phyloP scores from a whole-genome alignment of 192 early-diverging fungal genomes.

The Funneliformis geosporum region DNA sequence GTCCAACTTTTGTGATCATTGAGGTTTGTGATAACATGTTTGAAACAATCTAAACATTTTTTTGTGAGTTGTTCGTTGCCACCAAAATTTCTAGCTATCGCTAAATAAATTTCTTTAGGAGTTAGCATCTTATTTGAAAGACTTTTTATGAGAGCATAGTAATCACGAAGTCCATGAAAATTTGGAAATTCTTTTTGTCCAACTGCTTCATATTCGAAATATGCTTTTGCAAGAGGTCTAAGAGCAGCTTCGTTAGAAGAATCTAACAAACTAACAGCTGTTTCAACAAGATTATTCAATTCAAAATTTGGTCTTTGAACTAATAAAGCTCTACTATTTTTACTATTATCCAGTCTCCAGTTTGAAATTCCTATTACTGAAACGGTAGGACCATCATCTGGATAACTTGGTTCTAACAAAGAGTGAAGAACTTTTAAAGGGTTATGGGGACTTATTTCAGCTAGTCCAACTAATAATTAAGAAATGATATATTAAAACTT shows the following conservation, averaged over 20 bases:
- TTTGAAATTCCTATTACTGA: slow-evolving; percentile 33
- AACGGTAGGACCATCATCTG: slow-evolving; percentile 12
- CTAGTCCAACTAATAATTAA: slow-evolving; percentile 23
- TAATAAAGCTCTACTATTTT: slow-evolving; percentile 31
- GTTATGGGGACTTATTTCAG: slow-evolving; percentile 20
- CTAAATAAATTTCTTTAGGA: slow-evolving; percentile 15
- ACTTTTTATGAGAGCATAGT: slow-evolving; percentile 31
- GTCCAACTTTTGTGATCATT: not conserved
- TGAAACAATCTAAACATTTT: not conserved
- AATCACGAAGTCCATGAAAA: slow-evolving; percentile 34
- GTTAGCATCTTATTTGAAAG: not conserved
- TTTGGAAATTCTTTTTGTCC: slow-evolving; percentile 19
- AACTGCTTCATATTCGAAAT: slow-evolving; percentile 23
- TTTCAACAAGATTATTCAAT: slow-evolving; percentile 19
- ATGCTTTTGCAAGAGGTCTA: slow-evolving; percentile 14
- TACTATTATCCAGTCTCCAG: slow-evolving; percentile 34
- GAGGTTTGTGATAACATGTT: not conserved
- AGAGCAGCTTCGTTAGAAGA: not conserved
- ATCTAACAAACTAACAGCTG: not conserved
- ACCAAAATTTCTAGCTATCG: slow-evolving; percentile 29
- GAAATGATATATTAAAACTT: no score
- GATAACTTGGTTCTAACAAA: slow-evolving; percentile 23
- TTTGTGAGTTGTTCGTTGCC: not conserved
- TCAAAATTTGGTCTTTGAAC: slow-evolving; percentile 34
- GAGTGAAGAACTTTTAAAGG: slow-evolving; percentile 29